These are phyloP conservation scores for Scenedesmus sp. DNA, from an alignment of 163 green algal genomes.

Conservation along the genomic window DNA sequence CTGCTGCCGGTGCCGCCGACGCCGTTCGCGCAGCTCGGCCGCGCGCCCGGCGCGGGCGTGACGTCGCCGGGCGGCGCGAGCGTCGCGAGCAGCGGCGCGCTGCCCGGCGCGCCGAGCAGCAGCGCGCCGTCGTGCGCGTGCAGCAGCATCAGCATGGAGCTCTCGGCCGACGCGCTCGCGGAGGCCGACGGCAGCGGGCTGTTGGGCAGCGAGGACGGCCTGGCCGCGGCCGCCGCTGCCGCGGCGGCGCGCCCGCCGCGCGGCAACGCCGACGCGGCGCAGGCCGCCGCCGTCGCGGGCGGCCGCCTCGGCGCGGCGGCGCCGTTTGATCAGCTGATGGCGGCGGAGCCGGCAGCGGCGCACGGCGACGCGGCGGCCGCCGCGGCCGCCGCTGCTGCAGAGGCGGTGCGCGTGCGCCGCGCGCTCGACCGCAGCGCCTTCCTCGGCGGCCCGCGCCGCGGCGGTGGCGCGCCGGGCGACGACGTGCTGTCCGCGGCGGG, in stretches of 20 bases:
- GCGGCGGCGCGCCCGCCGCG: too few relatives aligned
- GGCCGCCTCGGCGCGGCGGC: too few relatives aligned
- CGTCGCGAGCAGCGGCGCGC: neutral
- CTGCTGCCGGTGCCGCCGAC: neutral
- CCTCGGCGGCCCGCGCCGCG: neutral
- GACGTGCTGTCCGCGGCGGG: constrained; percentile 4
- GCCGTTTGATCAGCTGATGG: constrained; percentile 43
- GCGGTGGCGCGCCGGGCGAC: neutral
- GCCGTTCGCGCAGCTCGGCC: neutral
- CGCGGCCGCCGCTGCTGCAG: neutral
- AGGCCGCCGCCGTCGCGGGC: too few relatives aligned
- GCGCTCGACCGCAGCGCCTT: too few relatives aligned
- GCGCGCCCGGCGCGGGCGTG: too few relatives aligned
- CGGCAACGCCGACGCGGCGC: too few relatives aligned
- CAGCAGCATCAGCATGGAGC: constrained; percentile 16
- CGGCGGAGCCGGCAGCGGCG: constrained; percentile 17
- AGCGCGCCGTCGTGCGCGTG: neutral
- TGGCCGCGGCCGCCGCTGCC: neutral
- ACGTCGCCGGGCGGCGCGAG: neutral
- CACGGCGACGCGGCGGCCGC: neutral
- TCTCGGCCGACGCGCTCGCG: constrained; percentile 11
- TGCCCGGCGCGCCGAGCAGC: constrained; percentile 15
- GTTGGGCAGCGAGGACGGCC: neutral
- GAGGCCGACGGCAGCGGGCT: neutral
- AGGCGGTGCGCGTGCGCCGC: neutral